These are phyloP conservation scores for Exophiala bonariae DNA, from an alignment of 2,329 filamentous ascomycete genomes.

Conservation along the genomic window DNA sequence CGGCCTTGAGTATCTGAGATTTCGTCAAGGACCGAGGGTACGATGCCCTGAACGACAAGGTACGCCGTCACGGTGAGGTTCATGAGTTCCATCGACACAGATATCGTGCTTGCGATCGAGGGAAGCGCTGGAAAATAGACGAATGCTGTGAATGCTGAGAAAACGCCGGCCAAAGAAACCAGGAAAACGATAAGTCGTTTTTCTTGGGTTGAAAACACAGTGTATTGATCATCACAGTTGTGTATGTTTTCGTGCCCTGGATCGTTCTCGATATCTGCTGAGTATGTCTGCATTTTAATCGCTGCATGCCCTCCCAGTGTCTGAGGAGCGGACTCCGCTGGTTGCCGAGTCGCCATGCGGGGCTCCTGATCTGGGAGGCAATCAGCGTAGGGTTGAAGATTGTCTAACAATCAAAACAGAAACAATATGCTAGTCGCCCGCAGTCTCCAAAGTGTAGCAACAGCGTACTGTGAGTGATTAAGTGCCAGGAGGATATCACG, in stretches of 20 bases:
- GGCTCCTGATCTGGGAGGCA: no score
- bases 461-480: no score
- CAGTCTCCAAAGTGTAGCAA: no score
- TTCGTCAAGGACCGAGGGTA: constrained; percentile 32
- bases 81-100: constrained; percentile 4
- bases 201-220: neutral
- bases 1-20: constrained; percentile 33
- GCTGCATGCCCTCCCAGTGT: no score
- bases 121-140: constrained; percentile 28
- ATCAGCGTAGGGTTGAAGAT: no score
- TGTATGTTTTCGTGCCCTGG: neutral
- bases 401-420: no score
- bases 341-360: no score
- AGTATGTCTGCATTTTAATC: no score
- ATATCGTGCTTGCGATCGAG: neutral
- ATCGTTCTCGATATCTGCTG: no score
- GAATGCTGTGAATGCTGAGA: constrained; percentile 1
- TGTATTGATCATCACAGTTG: neutral
- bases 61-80: constrained; percentile 10
- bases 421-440: no score
- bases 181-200: constrained; percentile 1
- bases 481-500: no score
- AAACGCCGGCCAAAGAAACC: neutral
- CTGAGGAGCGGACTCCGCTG: no score
- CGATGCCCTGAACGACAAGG: constrained; percentile 25